A percentile compares a stretch with the other conserved stretches of the same genome.
Conservation (phyloP, 1,139 yeast genomes). For the Arxiozyma heterogenica region DNA sequence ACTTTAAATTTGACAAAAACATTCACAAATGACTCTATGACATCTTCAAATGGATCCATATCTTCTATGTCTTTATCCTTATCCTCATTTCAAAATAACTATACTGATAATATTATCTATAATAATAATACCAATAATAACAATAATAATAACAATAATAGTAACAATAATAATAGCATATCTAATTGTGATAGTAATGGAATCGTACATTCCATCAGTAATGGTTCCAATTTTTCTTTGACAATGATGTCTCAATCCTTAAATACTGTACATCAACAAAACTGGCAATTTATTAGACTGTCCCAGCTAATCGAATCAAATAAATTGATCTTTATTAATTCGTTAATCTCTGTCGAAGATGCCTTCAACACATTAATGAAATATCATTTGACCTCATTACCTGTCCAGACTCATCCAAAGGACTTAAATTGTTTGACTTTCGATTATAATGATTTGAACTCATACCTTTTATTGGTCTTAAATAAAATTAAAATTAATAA, state of each 20-base stretch:
- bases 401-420: conserved; percentile 48
- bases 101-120: neutral
- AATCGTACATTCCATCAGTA: neutral
- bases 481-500: conserved; percentile 46
- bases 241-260: conserved; percentile 16
- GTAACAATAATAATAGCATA: neutral
- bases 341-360: conserved; percentile 60
- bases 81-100: neutral
- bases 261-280: conserved; percentile 25
- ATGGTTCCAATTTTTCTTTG: conserved; percentile 2
- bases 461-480: conserved; percentile 66
- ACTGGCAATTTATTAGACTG: conserved; percentile 69
- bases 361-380: conserved; percentile 72
- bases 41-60: conserved; percentile 6
- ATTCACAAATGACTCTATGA: conserved; percentile 3
- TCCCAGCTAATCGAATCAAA: conserved; percentile 70
- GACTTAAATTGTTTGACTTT: conserved; percentile 67
- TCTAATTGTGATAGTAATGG: neutral
- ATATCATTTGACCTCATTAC: conserved; percentile 74
- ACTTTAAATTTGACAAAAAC: conserved; percentile 1
- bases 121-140: neutral
- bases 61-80: conserved; percentile 6
- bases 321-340: conserved; percentile 60
- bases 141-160: neutral
- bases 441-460: conserved; percentile 84